These are phyloP conservation scores for Lachnum nothofagi DNA, from an alignment of 2,329 filamentous ascomycete genomes.

Conservation along the genomic window DNA sequence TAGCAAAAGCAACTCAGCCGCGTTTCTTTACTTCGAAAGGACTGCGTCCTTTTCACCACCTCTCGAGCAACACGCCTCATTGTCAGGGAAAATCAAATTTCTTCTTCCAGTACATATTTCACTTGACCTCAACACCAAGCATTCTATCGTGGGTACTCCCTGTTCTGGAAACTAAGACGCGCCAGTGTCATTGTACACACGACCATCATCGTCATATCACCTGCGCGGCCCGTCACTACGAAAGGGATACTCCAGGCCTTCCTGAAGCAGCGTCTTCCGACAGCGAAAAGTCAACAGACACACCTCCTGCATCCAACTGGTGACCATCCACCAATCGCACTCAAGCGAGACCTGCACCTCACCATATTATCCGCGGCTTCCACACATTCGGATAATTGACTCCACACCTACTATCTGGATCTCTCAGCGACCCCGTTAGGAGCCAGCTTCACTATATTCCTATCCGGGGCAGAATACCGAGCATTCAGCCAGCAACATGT, in stretches of 20 bases:
- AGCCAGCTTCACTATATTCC: constrained; percentile 7
- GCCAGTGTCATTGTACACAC: background rate
- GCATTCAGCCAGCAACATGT: constrained; percentile 35
- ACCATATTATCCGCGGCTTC: constrained; percentile 17
- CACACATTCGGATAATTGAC: constrained; percentile 18
- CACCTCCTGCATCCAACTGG: constrained; percentile 15
- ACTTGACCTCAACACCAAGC: background rate
- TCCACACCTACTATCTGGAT: constrained; percentile 16
- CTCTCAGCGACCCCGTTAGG: constrained; percentile 8
- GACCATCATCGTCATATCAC: constrained; percentile 3
- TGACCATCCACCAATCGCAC: constrained; percentile 16
- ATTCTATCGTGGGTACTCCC: background rate
- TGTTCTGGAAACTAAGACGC: constrained; percentile 3
- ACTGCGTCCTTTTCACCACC: background rate
- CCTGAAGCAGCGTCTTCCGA: constrained; percentile 1
- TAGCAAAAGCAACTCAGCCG: background rate
- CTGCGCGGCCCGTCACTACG: too few species aligned
- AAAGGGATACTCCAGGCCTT: constrained; percentile 2
- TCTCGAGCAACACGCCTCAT: background rate
- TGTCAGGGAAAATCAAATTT: background rate
- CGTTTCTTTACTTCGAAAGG: background rate
- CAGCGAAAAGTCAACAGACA: constrained; percentile 6
- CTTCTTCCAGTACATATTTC: constrained; percentile 5
- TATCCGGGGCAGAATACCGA: constrained; percentile 6
- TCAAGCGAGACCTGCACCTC: constrained; percentile 11